phyloP scores from a whole-genome alignment of 1,139 yeast species.

The Magnusiomyces clavatus region DNA sequence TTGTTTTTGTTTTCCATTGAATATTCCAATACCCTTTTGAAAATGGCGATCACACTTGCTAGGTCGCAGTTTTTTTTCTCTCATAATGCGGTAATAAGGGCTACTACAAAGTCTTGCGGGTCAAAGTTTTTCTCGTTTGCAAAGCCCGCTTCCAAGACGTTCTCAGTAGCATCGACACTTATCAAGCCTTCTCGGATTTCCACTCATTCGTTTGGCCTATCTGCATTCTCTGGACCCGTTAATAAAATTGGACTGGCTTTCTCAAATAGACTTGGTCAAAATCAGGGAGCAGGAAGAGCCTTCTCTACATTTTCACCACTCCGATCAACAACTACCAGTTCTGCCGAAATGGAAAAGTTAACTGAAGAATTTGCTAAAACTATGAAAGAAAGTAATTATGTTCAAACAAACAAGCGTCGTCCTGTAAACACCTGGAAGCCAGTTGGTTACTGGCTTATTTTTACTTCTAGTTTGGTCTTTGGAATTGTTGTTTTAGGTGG shows the following conservation, averaged over 20 bases:
- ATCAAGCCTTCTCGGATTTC: neutral
- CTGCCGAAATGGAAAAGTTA: constrained; percentile 8
- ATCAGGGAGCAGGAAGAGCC: no score
- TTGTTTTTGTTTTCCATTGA: neutral
- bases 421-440: constrained; percentile 28
- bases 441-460: constrained; percentile 85
- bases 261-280: no score
- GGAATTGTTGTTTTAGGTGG: constrained; percentile 98
- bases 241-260: no score
- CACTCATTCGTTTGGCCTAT: no score
- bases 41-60: constrained; percentile 22
- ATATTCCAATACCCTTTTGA: neutral
- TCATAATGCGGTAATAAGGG: constrained; percentile 23
- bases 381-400: constrained; percentile 13
- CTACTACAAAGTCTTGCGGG: constrained; percentile 26
- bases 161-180: neutral
- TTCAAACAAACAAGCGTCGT: constrained; percentile 16
- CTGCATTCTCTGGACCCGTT: no score
- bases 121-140: constrained; percentile 16
- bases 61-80: constrained; percentile 33
- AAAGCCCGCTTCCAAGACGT: neutral
- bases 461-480: constrained; percentile 85
- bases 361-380: constrained; percentile 14
- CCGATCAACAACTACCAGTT: constrained; percentile 9
- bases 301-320: constrained; percentile 11